phyloP scores from a whole-genome alignment of 768 basidiomycete genomes.

The Boletus sensibilis region DNA sequence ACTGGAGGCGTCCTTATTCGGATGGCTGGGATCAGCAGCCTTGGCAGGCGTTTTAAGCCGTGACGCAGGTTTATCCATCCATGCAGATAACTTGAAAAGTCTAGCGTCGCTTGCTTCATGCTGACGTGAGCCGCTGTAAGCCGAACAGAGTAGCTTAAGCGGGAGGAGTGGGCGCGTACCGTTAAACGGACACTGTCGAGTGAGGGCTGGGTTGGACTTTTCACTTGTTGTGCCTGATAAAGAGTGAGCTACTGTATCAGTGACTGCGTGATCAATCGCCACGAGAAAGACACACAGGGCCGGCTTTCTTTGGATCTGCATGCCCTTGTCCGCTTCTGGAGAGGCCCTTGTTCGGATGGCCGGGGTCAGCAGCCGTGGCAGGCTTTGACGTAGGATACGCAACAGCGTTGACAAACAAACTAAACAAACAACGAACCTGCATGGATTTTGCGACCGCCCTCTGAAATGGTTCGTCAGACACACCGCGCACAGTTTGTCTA shows the following conservation, averaged over 20 bases:
- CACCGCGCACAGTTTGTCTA: background rate
- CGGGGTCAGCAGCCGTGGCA: background rate
- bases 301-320: background rate
- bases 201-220: too few species aligned
- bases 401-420: background rate
- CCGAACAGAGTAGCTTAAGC: too few species aligned
- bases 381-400: background rate
- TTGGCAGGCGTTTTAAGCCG: background rate
- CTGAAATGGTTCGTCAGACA: background rate
- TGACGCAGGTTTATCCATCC: background rate
- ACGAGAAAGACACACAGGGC: background rate
- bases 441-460: too few species aligned
- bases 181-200: too few species aligned
- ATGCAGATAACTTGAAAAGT: too few species aligned
- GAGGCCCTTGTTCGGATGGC: fast-evolving
- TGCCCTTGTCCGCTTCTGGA: background rate
- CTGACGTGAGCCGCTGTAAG: too few species aligned
- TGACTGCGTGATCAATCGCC: background rate
- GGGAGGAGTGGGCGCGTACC: too few species aligned
- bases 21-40: background rate
- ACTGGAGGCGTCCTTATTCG: too few species aligned
- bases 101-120: too few species aligned
- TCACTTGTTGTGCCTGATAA: background rate
- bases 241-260: background rate
- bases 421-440: background rate